Base-by-base conservation (phyloP, 2,329 filamentous ascomycete genomes). In the Colletotrichum orbiculare region DNA sequence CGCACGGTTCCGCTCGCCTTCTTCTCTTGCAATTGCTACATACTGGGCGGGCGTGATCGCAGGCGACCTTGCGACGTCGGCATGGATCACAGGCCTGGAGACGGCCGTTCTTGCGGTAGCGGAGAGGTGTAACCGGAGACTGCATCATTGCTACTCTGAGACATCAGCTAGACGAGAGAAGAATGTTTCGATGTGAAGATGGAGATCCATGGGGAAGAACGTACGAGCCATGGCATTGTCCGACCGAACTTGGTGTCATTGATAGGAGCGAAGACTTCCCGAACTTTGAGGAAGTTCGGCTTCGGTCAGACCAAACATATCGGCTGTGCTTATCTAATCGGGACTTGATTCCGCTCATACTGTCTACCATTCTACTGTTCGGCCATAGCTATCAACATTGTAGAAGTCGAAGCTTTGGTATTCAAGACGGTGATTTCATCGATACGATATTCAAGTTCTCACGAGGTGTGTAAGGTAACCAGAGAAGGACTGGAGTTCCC, bases 11-110 rank as follows among this genome's bases (percentile, higher is more conserved):
- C 9, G 68, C 54, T 52, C 76, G 71, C 15, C 73, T 73, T 9
- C 77, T 68, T 66, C 76, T 77, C 58, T 64, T 73, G 62, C 80
- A 82, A 25, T 79, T 74, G 42, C 72, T 69, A 66, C 79, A 82
- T 15, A 75, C 67, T 0, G 80, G 80, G 12, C 76, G 74, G 0
- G 64, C 69, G 58, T 81, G 79, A 60, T 82, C 79, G 70, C 80
- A 82, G 6, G 79, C 78, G 9, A 81, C 76, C 62, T 81, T 81
- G 6, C 79, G 76, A 56, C 73, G 74, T 5, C 77, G 75, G 55
- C 79, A 81, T 15, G 78, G 77, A 71, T 81, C 74, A 52, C 72
- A 73, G 8, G 71, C 70, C 42, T 69, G 64, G 0, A 67, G 59
- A 12, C 63, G 63, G n/a, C 63, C 63, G 12, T 66, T 66, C 13